Evolutionary conservation across 2,329 filamentous ascomycete species (phyloP).

Genomic region (Cercospora canescens): DNA sequence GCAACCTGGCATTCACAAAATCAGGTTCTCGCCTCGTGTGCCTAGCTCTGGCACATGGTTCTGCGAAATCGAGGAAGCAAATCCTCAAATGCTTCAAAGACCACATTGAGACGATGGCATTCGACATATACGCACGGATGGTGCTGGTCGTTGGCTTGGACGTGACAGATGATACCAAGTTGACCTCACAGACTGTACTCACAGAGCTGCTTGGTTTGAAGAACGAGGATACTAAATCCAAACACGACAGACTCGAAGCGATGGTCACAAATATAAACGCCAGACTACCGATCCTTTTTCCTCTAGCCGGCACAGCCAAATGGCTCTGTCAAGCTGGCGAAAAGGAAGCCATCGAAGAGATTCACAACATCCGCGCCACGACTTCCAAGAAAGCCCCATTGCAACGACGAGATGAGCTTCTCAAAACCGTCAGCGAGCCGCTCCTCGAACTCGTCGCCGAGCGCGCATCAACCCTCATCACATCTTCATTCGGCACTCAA

Average conservation of each 20-base stretch:
- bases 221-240: slow-evolving; percentile 46
- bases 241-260: slow-evolving; percentile 59
- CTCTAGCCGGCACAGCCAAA: slow-evolving; percentile 66
- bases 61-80: slow-evolving; percentile 88
- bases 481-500: slow-evolving; percentile 81
- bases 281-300: slow-evolving; percentile 72
- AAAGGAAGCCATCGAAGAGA: slow-evolving; percentile 67
- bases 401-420: slow-evolving; percentile 71
- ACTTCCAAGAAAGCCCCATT: slow-evolving; percentile 93
- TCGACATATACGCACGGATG: slow-evolving; percentile 74
- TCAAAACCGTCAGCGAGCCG: slow-evolving; percentile 70
- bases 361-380: slow-evolving; percentile 74
- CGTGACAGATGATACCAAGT: slow-evolving; percentile 89
- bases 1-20: slow-evolving; percentile 95
- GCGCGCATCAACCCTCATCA: slow-evolving; percentile 66
- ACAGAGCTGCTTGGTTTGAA: slow-evolving; percentile 76
- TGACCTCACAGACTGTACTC: slow-evolving; percentile 82
- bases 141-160: slow-evolving; percentile 86
- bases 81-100: slow-evolving; percentile 90
- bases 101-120: slow-evolving; percentile 80
- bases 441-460: slow-evolving; percentile 73
- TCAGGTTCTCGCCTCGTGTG: slow-evolving; percentile 81
- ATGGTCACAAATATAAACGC: slow-evolving; percentile 67
- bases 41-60: slow-evolving; percentile 78
- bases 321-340: slow-evolving; percentile 66